Evolutionary conservation across 352 stramenopile genomes (phyloP).

Genomic region (Pythium monospermum): DNA sequence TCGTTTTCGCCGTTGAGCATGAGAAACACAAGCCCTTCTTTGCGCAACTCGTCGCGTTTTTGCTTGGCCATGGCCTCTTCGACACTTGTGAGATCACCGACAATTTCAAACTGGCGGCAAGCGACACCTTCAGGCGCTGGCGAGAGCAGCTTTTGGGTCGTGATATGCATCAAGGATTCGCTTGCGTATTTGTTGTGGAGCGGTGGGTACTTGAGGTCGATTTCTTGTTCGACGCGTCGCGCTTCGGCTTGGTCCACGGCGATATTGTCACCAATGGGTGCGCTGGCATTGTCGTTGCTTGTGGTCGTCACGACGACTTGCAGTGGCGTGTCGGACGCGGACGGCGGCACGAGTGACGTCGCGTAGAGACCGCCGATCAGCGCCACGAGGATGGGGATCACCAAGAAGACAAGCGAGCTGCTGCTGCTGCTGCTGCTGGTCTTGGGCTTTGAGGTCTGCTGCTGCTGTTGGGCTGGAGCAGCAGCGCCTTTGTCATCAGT

Average conservation of each 20-base stretch:
- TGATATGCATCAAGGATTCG: constrained; percentile 43
- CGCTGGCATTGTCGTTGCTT: constrained; percentile 9
- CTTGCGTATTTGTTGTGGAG: constrained; percentile 54
- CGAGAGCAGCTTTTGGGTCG: constrained; percentile 34
- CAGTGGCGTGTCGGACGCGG: neutral
- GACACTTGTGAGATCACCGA: constrained; percentile 30
- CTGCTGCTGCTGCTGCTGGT: neutral
- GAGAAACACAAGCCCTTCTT: constrained; percentile 42
- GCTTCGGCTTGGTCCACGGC: constrained; percentile 15
- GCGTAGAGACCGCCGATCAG: constrained; percentile 26
- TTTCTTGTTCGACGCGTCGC: constrained; percentile 10
- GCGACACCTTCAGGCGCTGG: neutral
- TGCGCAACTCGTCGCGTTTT: constrained; percentile 25
- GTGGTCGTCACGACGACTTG: constrained; percentile 3
- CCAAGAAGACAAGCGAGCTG: constrained; percentile 26
- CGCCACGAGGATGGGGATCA: constrained; percentile 30
- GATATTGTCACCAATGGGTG: too few species aligned
- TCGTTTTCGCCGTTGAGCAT: constrained; percentile 69
- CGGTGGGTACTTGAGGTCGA: constrained; percentile 15
- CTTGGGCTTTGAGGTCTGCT: constrained; percentile 1
- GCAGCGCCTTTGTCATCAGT: neutral
- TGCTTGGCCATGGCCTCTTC: constrained; percentile 29
- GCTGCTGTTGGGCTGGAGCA: neutral
- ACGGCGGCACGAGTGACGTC: constrained; percentile 11
- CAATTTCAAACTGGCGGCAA: constrained; percentile 28